A percentile compares a stretch with the other conserved stretches of the same genome.
These are phyloP conservation scores for Podila horticola DNA, from an alignment of 192 early-diverging fungal species.

Conservation along the genomic window DNA sequence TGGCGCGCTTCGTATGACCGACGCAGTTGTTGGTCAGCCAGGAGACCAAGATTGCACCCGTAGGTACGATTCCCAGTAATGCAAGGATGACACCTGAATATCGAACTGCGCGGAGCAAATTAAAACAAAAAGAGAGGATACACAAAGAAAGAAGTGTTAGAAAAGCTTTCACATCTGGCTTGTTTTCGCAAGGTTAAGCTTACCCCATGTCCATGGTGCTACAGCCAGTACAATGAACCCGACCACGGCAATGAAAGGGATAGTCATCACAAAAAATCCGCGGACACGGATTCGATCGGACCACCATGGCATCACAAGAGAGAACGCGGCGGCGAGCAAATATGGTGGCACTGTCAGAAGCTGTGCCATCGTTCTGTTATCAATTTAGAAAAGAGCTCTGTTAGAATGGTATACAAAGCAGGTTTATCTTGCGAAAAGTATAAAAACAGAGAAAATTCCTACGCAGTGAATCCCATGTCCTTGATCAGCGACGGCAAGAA, in stretches of 20 bases:
- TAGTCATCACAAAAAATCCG: conserved; percentile 48
- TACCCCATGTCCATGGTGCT: conserved; percentile 30
- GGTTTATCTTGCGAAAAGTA: conserved; percentile 33
- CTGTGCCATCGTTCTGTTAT: conserved; percentile 44
- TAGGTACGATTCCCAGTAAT: conserved; percentile 26
- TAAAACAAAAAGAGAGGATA: conserved; percentile 20
- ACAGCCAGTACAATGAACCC: conserved; percentile 61
- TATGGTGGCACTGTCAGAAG: conserved; percentile 57
- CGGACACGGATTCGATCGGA: conserved; percentile 62
- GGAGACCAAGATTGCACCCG: conserved; percentile 10
- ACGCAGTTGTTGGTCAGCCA: conserved; percentile 72
- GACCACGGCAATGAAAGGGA: conserved; percentile 28
- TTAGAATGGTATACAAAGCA: not conserved
- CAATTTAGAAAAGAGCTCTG: not conserved
- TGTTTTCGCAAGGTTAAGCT: not conserved
- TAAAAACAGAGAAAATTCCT: conserved; percentile 57
- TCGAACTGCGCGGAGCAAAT: conserved; percentile 3
- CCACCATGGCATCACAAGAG: conserved; percentile 57
- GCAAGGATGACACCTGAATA: conserved; percentile 13
- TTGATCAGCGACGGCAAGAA: conserved; percentile 60
- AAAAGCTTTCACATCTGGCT: not conserved
- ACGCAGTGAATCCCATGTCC: conserved; percentile 56
- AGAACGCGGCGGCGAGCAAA: conserved; percentile 29
- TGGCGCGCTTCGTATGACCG: conserved; percentile 68
- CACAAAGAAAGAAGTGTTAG: conserved; percentile 55